Evolutionary conservation across 805 yeast species (phyloP).

Genomic region (Schwanniomyces polymorphus): DNA sequence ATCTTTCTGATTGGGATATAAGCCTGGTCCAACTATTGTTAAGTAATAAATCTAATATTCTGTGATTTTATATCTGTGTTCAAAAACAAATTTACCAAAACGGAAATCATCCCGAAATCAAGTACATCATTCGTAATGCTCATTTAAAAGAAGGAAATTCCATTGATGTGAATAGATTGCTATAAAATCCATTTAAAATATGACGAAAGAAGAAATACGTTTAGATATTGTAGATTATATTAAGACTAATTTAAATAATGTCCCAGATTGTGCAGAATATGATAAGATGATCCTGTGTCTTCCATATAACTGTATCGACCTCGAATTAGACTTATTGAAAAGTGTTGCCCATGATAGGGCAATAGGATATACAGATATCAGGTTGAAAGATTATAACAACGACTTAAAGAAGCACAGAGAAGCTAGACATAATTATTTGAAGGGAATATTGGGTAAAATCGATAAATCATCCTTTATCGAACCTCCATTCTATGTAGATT

Average conservation of each 20-base stretch:
- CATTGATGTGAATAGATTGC: no score
- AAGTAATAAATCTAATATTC: no score
- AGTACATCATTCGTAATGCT: no score
- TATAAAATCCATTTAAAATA: background rate
- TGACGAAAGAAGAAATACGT: conserved; percentile 17
- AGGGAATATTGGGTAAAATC: conserved; percentile 48
- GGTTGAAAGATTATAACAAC: conserved; percentile 31
- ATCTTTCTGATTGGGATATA: no score
- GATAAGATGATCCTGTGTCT: conserved; percentile 57
- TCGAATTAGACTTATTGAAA: conserved; percentile 25
- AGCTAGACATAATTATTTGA: conserved; percentile 38
- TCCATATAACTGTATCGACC: conserved; percentile 40
- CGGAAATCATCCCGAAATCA: no score
- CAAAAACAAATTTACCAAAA: no score
- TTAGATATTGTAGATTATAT: conserved; percentile 35
- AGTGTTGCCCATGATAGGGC: conserved; percentile 32
- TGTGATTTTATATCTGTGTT: no score
- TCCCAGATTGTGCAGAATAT: conserved; percentile 45
- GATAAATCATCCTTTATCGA: conserved; percentile 47
- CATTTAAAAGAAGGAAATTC: no score
- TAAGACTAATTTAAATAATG: conserved; percentile 27
- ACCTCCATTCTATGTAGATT: conserved; percentile 63
- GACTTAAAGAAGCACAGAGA: conserved; percentile 23
- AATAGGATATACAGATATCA: conserved; percentile 29
- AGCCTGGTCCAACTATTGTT: no score